phyloP scores from a whole-genome alignment of 2,329 filamentous ascomycete species.

The Diaporthe eres region DNA sequence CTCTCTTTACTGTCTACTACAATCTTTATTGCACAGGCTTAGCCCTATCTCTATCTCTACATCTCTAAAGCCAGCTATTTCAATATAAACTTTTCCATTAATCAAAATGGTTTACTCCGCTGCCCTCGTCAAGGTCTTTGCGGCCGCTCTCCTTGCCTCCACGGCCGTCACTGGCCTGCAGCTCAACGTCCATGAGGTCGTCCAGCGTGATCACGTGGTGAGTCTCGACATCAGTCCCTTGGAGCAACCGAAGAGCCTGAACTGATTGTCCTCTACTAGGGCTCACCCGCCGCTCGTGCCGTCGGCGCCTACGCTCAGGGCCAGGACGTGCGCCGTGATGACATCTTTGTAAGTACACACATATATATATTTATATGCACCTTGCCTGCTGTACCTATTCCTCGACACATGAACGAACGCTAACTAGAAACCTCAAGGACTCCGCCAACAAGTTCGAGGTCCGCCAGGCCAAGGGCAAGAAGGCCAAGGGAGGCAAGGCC shows the following conservation, averaged over 20 bases:
- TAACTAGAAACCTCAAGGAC: slow-evolving; percentile 1
- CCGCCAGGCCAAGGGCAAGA: slow-evolving; percentile 21
- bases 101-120: slow-evolving; percentile 15
- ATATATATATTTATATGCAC: too few species aligned
- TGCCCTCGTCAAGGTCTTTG: slow-evolving; percentile 2
- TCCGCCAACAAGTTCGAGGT: slow-evolving; percentile 1
- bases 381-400: background rate
- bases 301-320: background rate
- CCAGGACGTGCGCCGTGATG: background rate
- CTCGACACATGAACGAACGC: background rate
- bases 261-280: background rate
- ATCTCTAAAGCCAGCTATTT: background rate
- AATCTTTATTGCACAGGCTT: slow-evolving; percentile 14
- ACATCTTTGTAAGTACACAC: slow-evolving; percentile 5
- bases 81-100: background rate
- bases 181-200: background rate
- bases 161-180: background rate
- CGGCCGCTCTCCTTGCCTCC: slow-evolving; percentile 9
- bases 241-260: background rate
- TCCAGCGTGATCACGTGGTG: slow-evolving; percentile 15
- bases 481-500: background rate
- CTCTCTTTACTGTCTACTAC: slow-evolving; percentile 9
- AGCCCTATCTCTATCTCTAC: background rate
- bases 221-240: background rate
- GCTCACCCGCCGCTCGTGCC: slow-evolving; percentile 4